phyloP scores from a whole-genome alignment of 768 basidiomycete species.

The Auriscalpium vulgare region DNA sequence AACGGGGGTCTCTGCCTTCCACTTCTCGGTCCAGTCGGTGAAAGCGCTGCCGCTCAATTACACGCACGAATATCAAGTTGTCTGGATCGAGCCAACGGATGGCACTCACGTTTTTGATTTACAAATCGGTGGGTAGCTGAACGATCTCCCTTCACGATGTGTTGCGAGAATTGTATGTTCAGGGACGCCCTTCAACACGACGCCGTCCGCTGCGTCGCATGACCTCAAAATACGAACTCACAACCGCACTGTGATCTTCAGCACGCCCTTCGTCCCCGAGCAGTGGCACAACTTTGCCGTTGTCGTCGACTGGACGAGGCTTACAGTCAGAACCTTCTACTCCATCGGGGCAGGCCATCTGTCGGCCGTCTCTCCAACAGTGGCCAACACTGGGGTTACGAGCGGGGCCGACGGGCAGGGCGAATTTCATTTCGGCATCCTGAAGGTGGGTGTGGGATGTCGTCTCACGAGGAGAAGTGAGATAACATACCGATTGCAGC shows the following conservation, averaged over 20 bases:
- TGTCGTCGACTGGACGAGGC: slow-evolving; percentile 45
- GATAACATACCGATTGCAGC: slow-evolving; percentile 23
- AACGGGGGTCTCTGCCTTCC: slow-evolving; percentile 37
- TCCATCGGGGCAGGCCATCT: slow-evolving; percentile 35
- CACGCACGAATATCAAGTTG: slow-evolving; percentile 53
- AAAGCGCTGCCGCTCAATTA: slow-evolving; percentile 38
- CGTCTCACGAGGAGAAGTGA: not conserved
- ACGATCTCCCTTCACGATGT: not conserved
- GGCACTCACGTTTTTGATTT: slow-evolving; percentile 53
- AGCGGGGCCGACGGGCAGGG: slow-evolving; percentile 41
- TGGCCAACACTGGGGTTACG: slow-evolving; percentile 33
- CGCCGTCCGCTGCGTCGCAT: slow-evolving; percentile 36
- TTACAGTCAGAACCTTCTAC: slow-evolving; percentile 43
- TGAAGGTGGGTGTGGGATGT: slow-evolving; percentile 36
- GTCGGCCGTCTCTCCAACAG: slow-evolving; percentile 32
- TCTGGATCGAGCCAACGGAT: slow-evolving; percentile 55
- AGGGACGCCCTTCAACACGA: slow-evolving; percentile 56
- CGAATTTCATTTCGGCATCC: slow-evolving; percentile 53
- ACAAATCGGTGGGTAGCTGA: slow-evolving; percentile 39
- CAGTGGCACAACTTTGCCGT: slow-evolving; percentile 58
- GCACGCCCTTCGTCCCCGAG: slow-evolving; percentile 32
- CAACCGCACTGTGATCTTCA: slow-evolving; percentile 41
- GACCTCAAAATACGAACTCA: slow-evolving; percentile 52
- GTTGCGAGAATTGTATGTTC: not conserved
- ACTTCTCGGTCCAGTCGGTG: slow-evolving; percentile 40